Evolutionary conservation across 768 basidiomycete genomes (phyloP).

Genomic region (Atractiella rhizophila): DNA sequence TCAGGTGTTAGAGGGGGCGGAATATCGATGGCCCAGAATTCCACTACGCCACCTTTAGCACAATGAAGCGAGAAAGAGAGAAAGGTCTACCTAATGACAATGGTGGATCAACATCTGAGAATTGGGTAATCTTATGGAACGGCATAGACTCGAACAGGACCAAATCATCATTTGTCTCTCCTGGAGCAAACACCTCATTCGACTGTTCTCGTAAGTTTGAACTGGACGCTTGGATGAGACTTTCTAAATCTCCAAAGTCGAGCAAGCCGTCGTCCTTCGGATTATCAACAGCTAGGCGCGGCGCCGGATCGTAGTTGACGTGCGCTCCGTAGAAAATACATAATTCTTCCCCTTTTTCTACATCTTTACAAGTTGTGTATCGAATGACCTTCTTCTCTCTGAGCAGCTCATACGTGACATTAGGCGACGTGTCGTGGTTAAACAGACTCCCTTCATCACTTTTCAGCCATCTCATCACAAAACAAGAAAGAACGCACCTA

Average conservation of each 20-base stretch:
- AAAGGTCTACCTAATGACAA: background rate
- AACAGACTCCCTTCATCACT: conserved; percentile 43
- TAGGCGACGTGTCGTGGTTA: conserved; percentile 47
- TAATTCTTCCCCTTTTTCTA: conserved; percentile 42
- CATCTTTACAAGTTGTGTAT: conserved; percentile 32
- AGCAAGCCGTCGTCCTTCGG: conserved; percentile 1
- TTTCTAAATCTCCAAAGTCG: conserved; percentile 7
- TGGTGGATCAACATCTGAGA: background rate
- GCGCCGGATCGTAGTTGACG: conserved; percentile 8
- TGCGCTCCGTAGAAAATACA: conserved; percentile 47
- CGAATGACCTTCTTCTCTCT: conserved; percentile 32
- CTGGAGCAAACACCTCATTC: too few species aligned
- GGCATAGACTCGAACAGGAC: conserved; percentile 11
- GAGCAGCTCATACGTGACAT: conserved; percentile 41
- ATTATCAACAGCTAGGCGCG: conserved; percentile 33
- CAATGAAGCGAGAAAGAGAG: background rate
- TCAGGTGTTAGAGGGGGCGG: conserved; percentile 1
- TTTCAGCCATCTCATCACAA: background rate
- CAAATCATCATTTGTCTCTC: conserved; percentile 7
- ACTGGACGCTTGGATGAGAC: too few species aligned
- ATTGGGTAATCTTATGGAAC: conserved; percentile 10
- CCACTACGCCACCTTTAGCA: background rate
- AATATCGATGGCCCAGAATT: conserved; percentile 8
- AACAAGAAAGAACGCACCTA: conserved; percentile 29
- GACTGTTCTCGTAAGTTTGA: too few species aligned